phyloP scores from a whole-genome alignment of 306 rosid genomes.

The Ziziphus jujuba region DNA sequence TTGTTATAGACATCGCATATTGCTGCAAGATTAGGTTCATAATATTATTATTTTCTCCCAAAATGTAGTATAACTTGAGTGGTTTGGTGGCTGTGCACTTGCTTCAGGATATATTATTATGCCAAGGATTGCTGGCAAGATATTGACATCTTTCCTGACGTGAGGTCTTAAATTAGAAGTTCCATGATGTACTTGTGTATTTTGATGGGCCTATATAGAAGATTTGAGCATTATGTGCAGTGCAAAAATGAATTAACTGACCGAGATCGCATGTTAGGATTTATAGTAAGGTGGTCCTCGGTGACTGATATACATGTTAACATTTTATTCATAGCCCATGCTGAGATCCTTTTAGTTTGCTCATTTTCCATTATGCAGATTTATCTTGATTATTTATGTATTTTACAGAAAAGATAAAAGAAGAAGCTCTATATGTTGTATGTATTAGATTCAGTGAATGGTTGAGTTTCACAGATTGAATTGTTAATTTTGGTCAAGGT shows the following conservation, averaged over 20 bases:
- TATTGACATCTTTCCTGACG: neutral
- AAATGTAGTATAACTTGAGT: neutral
- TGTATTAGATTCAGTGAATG: slow-evolving; percentile 4
- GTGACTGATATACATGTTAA: too few relatives aligned
- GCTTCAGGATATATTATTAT: neutral
- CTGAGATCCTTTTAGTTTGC: neutral
- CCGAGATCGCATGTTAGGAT: neutral
- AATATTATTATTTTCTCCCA: neutral
- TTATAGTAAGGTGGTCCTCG: too few relatives aligned
- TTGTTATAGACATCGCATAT: neutral
- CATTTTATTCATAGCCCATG: too few relatives aligned
- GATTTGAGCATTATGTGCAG: neutral
- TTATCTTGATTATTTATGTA: neutral
- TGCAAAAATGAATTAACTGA: slow-evolving; percentile 4
- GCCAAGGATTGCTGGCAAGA: neutral
- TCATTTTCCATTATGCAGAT: neutral
- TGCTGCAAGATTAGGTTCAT: neutral
- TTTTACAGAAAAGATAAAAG: slow-evolving; percentile 5
- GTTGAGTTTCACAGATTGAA: slow-evolving; percentile 10
- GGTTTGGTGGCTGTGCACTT: neutral
- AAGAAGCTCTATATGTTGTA: slow-evolving; percentile 1
- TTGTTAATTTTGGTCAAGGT: slow-evolving; percentile 22
- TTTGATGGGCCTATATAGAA: neutral
- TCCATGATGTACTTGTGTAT: neutral
- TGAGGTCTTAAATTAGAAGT: neutral